Percentiles rank a stretch among this genome's conserved stretches.
Conservation (phyloP, 306 rosid species). For the Vicia villosa region DNA sequence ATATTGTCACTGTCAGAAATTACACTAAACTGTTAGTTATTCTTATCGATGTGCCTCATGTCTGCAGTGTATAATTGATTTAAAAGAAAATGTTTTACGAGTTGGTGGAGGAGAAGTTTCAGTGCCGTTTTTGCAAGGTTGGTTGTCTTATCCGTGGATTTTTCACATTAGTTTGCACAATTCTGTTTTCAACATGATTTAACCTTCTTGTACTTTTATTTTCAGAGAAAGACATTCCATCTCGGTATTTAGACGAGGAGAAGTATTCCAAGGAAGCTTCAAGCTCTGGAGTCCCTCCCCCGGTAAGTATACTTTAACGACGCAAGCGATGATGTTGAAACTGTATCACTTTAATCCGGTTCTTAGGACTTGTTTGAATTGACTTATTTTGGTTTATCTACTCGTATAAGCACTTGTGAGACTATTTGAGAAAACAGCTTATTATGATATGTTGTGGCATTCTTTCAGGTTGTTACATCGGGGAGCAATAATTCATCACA, state of each 20-base stretch:
- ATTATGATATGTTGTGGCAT: neutral
- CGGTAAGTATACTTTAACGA: slow-evolving; percentile 49
- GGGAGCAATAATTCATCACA: slow-evolving; percentile 48
- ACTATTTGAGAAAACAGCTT: neutral
- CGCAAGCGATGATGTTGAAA: neutral
- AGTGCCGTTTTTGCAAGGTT: too few species aligned
- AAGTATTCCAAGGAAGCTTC: slow-evolving; percentile 65
- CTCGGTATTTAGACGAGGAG: slow-evolving; percentile 67
- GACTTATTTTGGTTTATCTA: neutral
- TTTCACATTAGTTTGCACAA: too few species aligned
- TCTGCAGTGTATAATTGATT: slow-evolving; percentile 81
- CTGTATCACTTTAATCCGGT: neutral
- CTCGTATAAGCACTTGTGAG: neutral
- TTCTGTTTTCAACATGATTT: too few species aligned
- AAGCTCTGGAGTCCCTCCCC: slow-evolving; percentile 54
- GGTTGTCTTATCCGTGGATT: too few species aligned
- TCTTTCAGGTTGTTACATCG: slow-evolving; percentile 60
- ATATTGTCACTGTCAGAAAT: slow-evolving; percentile 12
- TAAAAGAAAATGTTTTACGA: slow-evolving; percentile 81
- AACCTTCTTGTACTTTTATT: too few species aligned
- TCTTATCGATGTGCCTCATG: slow-evolving; percentile 33
- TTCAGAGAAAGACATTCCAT: slow-evolving; percentile 37
- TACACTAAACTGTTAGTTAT: slow-evolving; percentile 9
- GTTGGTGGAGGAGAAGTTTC: slow-evolving; percentile 80
- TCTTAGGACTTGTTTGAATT: too few species aligned